Evolutionary conservation across 139 green algal species (phyloP), one percentile per base, ranked within the genome.

Genomic region (Volvox africanus): DNA sequence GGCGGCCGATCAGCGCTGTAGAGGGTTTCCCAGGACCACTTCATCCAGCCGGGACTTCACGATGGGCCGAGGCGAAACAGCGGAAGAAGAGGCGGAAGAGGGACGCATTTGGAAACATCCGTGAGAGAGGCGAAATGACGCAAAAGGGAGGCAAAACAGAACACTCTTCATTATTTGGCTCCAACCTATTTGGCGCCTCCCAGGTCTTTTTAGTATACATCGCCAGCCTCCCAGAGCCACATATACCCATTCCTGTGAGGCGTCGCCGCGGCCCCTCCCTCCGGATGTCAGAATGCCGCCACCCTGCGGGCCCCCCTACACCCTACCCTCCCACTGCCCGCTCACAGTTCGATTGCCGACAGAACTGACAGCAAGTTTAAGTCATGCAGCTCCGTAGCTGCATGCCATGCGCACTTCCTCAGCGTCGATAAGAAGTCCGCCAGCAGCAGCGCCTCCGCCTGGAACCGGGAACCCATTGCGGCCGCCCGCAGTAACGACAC

Each of bases 11-110:
- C n/a, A 20, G 61, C 6, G n/a, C 13, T 61, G 81, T 61, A 61
- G 17, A 87, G 61, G 32, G 81, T 76, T 61, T 87, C 81, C 81
- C 81, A 87, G n/a, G 35, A 44, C 81, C 61, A 76, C n/a, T 76
- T 76, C n/a, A 87, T 76, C 61, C 81, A 76, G 61, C 61, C 30
- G 14, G 81, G 81, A 32, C 81, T 87, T 55, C 44, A 55, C 44
- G 44, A 55, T 5, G 44, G 44, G 9, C 44, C 44, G 44, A 55
- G 44, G 9, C 44, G 44, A 9, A 55, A 9, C 44, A 55, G 44
- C 5, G 44, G 44, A 55, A 55, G 44, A 9, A 55, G 44, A 55
- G 44, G 44, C 44, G 44, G 44, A 9, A 55, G 44, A 55, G 44
- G 9, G 44, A 9, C n/a, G n/a, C n/a, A n/a, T n/a, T n/a, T n/a